Percentiles rank a stretch among this genome's conserved stretches.
Conservation (phyloP, 768 basidiomycete genomes). For the Tubosaeta brunneosetosa region DNA sequence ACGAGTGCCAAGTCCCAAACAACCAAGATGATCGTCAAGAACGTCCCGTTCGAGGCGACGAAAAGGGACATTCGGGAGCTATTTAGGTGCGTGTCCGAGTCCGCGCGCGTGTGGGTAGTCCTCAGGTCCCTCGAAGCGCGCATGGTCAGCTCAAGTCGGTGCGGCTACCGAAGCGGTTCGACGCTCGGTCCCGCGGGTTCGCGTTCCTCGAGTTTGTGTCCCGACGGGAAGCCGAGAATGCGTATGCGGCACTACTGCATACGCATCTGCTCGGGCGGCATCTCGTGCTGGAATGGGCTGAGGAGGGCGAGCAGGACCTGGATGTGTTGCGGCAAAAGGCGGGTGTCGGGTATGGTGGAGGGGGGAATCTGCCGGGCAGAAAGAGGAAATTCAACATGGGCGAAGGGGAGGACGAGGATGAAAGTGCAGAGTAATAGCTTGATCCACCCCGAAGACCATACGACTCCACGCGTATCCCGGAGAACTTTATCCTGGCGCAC, state of each 20-base stretch:
- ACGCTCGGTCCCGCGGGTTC: constrained; percentile 85
- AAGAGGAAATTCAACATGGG: constrained; percentile 68
- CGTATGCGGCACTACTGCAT: constrained; percentile 80
- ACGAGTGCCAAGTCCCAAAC: constrained; percentile 52
- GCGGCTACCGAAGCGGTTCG: constrained; percentile 88
- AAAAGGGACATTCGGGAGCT: constrained; percentile 89
- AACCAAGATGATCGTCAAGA: constrained; percentile 97
- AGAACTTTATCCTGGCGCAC: too few relatives aligned
- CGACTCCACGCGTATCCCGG: too few relatives aligned
- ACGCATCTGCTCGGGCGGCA: constrained; percentile 96
- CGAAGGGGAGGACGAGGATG: constrained; percentile 32
- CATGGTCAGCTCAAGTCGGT: constrained; percentile 94
- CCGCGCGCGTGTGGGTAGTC: background rate
- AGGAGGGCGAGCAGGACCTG: constrained; percentile 75
- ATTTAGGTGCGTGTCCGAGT: constrained; percentile 63
- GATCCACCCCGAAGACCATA: too few relatives aligned
- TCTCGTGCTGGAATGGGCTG: constrained; percentile 92
- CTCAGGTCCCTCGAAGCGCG: constrained; percentile 42
- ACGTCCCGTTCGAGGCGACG: constrained; percentile 93
- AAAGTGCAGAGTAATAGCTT: constrained; percentile 21
- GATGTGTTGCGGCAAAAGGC: constrained; percentile 74
- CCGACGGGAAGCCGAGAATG: constrained; percentile 84
- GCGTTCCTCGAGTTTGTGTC: constrained; percentile 95
- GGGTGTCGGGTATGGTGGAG: constrained; percentile 69
- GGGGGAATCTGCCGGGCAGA: constrained; percentile 64